Percentiles rank a stretch among this genome's conserved stretches.
phyloP scores from a whole-genome alignment of 768 basidiomycete genomes.

The Kwoniella mangroviensis region DNA sequence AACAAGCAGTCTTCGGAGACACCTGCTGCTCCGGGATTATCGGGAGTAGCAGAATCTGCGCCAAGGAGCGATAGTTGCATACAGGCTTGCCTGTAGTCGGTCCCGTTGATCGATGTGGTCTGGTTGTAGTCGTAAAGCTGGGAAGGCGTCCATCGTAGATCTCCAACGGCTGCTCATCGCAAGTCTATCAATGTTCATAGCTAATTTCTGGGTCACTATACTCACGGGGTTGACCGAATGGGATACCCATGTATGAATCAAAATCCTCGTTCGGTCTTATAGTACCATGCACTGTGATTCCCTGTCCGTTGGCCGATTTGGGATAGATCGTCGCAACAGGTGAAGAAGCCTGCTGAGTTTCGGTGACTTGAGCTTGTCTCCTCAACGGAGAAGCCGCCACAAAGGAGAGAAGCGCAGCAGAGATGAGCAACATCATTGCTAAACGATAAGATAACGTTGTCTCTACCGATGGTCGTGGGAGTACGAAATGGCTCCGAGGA shows the following conservation, averaged over 20 bases:
- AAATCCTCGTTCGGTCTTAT: constrained; percentile 4
- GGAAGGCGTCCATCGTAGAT: constrained; percentile 6
- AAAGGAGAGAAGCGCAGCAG: not conserved
- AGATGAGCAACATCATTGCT: not conserved
- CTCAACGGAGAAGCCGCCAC: not conserved
- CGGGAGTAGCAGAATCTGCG: not conserved
- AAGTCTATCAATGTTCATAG: not conserved
- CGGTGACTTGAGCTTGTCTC: not conserved
- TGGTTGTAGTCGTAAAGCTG: constrained; percentile 34
- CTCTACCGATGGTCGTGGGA: no score
- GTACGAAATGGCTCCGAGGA: no score
- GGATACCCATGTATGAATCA: constrained; percentile 52
- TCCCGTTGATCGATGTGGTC: constrained; percentile 28
- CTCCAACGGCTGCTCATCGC: not conserved
- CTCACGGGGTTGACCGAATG: constrained; percentile 51
- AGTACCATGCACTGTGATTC: not conserved
- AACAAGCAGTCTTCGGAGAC: constrained; percentile 63
- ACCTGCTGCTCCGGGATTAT: constrained; percentile 13
- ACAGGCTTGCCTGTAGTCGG: constrained; percentile 45
- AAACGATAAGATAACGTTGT: not conserved
- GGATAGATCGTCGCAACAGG: constrained; percentile 3
- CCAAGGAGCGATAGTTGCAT: constrained; percentile 1
- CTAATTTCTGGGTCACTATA: not conserved
- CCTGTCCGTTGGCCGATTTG: not conserved
- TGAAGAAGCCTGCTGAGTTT: not conserved